A percentile compares a stretch with the other conserved stretches of the same genome.
These are phyloP conservation scores for Boletus sp. DNA, from an alignment of 768 basidiomycete species.

Conservation along the genomic window DNA sequence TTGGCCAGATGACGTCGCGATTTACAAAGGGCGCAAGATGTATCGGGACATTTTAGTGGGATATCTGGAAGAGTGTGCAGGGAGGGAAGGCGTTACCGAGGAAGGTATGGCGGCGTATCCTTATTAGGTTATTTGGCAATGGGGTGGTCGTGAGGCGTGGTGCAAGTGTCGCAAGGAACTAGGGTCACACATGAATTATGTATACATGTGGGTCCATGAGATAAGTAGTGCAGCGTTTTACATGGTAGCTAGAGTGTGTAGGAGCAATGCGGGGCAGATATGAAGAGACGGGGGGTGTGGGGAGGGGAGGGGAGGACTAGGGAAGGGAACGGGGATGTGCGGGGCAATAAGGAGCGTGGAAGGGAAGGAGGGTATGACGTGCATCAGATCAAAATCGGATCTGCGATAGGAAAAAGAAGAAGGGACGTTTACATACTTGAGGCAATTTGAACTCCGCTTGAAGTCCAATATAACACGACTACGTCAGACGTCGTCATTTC, in stretches of 20 bases:
- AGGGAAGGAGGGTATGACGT: conserved; percentile 27
- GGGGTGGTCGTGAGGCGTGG: conserved; percentile 6
- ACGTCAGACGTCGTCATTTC: conserved; percentile 44
- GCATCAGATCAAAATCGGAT: conserved; percentile 35
- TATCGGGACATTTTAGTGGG: conserved; percentile 16
- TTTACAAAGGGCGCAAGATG: conserved; percentile 30
- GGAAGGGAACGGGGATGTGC: conserved; percentile 4
- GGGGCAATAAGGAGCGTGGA: conserved; percentile 22
- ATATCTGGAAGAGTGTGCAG: conserved; percentile 23
- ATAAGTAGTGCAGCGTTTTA: neutral
- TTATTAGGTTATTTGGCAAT: conserved; percentile 13
- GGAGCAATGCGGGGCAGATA: neutral
- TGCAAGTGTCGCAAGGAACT: neutral
- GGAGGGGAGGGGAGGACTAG: neutral
- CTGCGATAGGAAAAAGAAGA: conserved; percentile 31
- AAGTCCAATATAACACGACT: conserved; percentile 44
- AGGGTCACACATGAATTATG: conserved; percentile 3
- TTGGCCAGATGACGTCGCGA: conserved; percentile 61
- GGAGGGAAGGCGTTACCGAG: conserved; percentile 10
- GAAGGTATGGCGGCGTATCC: conserved; percentile 13
- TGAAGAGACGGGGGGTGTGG: neutral
- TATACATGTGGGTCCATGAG: neutral
- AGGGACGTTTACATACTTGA: neutral
- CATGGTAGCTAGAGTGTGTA: neutral
- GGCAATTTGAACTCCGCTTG: conserved; percentile 39